These are phyloP conservation scores for Paramecium pentaurelia DNA, from an alignment of 73 alveolate genomes.

Conservation along the genomic window DNA sequence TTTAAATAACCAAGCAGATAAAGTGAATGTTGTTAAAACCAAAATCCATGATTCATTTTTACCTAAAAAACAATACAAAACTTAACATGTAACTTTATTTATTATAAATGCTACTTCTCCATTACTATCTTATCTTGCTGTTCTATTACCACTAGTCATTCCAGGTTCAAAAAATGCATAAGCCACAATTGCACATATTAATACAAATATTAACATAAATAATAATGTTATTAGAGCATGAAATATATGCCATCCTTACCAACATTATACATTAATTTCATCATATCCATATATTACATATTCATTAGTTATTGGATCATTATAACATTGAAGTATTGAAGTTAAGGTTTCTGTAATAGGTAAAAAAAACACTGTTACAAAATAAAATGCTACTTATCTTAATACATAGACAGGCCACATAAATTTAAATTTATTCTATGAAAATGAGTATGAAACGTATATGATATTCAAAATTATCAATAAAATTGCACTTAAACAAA, in stretches of 20 bases:
- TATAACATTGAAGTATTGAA: slow-evolving; percentile 35
- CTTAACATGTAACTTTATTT: slow-evolving; percentile 13
- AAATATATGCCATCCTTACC: slow-evolving; percentile 59
- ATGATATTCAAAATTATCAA: slow-evolving; percentile 68
- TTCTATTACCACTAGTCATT: slow-evolving; percentile 45
- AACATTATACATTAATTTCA: slow-evolving; percentile 11
- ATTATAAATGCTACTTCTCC: slow-evolving; percentile 55
- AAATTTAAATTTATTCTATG: slow-evolving; percentile 63
- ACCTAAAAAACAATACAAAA: slow-evolving; percentile 37
- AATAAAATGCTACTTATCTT: slow-evolving; percentile 58
- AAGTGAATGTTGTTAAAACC: background rate
- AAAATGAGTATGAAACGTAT: slow-evolving; percentile 69
- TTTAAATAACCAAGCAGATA: slow-evolving; percentile 37
- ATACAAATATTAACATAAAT: slow-evolving; percentile 38
- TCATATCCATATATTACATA: background rate
- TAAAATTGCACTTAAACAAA: background rate
- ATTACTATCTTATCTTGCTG: slow-evolving; percentile 52
- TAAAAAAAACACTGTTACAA: slow-evolving; percentile 70
- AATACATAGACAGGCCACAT: slow-evolving; percentile 72
- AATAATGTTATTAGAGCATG: slow-evolving; percentile 26
- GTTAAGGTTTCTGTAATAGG: slow-evolving; percentile 63
- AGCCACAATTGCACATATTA: slow-evolving; percentile 49
- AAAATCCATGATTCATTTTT: slow-evolving; percentile 44
- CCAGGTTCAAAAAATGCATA: slow-evolving; percentile 61
- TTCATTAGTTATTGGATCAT: background rate